Conservation (phyloP, 768 basidiomycete species). For the Lepiota brunneoincarnata region DNA sequence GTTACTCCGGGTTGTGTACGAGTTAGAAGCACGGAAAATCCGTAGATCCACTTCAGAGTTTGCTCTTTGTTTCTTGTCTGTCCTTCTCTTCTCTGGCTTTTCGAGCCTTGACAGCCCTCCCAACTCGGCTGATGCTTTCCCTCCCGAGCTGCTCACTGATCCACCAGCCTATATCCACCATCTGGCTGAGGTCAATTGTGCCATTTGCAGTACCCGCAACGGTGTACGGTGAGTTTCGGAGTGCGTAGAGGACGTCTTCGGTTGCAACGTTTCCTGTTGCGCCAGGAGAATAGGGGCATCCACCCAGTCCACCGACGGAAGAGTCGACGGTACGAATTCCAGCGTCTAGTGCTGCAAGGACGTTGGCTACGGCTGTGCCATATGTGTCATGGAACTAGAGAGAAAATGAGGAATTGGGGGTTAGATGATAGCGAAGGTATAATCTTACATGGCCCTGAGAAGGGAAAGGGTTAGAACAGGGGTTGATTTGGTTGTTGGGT, state of each 20-base stretch:
- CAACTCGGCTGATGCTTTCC: conserved; percentile 74
- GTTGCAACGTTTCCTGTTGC: conserved; percentile 95
- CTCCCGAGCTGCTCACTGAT: conserved; percentile 65
- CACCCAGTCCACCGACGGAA: conserved; percentile 86
- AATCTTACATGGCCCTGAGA: conserved; percentile 53
- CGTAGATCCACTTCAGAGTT: conserved; percentile 11
- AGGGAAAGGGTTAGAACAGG: conserved; percentile 2
- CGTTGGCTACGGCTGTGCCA: conserved; percentile 78
- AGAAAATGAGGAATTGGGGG: conserved; percentile 2
- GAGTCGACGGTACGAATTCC: conserved; percentile 84
- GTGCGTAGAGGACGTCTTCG: conserved; percentile 85
- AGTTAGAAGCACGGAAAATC: too few species aligned
- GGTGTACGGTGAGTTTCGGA: conserved; percentile 60
- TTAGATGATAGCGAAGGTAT: not conserved
- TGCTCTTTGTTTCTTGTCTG: conserved; percentile 7
- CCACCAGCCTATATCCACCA: conserved; percentile 83
- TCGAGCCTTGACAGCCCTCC: conserved; percentile 63
- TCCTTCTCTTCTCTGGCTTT: conserved; percentile 29
- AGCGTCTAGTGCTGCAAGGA: conserved; percentile 63
- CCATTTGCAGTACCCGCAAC: conserved; percentile 44
- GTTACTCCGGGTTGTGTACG: too few species aligned
- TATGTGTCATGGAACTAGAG: conserved; percentile 86
- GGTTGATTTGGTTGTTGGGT: not conserved
- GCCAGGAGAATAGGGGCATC: conserved; percentile 95
- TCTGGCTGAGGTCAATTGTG: conserved; percentile 56